Base-by-base conservation (phyloP, 2,329 filamentous ascomycete genomes). In the Pezicula rhizophila region DNA sequence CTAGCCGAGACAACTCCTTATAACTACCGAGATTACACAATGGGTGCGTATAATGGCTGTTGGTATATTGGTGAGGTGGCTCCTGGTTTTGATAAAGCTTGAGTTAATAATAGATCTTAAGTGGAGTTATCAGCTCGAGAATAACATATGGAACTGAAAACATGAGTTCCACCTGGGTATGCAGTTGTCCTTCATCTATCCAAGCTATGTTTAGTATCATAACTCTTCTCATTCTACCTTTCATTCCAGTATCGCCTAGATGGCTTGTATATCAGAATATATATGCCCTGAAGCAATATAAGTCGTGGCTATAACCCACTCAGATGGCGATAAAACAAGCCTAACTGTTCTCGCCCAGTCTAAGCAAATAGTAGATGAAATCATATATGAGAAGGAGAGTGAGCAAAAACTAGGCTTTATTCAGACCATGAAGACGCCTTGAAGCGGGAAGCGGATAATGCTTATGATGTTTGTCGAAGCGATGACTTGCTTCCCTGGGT, bases 1-100 rank as follows among this genome's bases (percentile, higher is more conserved):
- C 64, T 79, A 3, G 69, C 70, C 2, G 77, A 80, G 60, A 72
- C 71, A 0, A 71, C 75, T 45, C 67, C 74, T 0, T 68, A 61
- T 49, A 59, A 65, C 5, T 74, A 68, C 64, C 65, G 73, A 28
- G 70, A 66, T 4, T 73, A 68, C 68, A 69, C 68, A 10, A 2
- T 64, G 3, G 70, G 69, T 0, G 39, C 72, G 4, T 59, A 70
- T 23, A 66, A 67, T 39, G 63, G 68, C 39, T 69, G 64, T 46
- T 70, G 65, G 23, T 57, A 57, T 35, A 55, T 67, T 20, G 23
- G 23, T 23, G 23, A 23, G 23, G 23, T 23, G 23, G 6, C 23
- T 23, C 23, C 23, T 23, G 6, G 23, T 23, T 23, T 5, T 23
- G 23, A 23, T 23, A 23, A 23, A 7, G 4, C 23, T 23, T 23